Base-by-base conservation (phyloP, 2,329 filamentous ascomycete species). In the Phoma sp. region DNA sequence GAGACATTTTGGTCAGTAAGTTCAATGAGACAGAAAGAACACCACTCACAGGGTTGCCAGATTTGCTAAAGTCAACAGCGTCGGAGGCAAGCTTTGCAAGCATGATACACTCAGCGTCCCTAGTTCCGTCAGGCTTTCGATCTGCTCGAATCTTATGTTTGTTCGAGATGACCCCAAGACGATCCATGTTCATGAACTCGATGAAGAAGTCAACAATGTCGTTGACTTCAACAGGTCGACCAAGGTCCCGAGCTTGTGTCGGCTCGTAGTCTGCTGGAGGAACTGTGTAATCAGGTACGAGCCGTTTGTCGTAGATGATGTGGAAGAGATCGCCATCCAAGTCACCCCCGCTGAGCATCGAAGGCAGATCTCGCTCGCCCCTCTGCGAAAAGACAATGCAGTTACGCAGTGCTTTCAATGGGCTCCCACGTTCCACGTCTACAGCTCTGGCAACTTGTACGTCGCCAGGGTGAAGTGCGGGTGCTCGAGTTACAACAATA, bases 201-300 rank as follows among this genome's bases (percentile, higher is more conserved):
- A 96, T 81, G 60, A 96, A 95, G 74, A 94, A 95, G 10, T 89
- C 79, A 0, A 86, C 86, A 77, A 96, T 95, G 62, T 96, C 91
- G 0, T 83, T 71, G 2, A 74, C 73, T 1, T 73, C 74, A 0
- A 96, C 89, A 0, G 75, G 58, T 0, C 88, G 80, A 7, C 82
- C 79, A n/a, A 96, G 82, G 43, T 87, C 79, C 0, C 80, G 57
- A 0, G 89, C 84, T 0, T 62, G 15, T 0, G 84, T 79, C 1
- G 85, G 81, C 3, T 85, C 82, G 63, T 96, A 96, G 59, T 92
- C 85, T 0, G 91, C 91, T 0, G 92, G 85, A 1, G 3, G 0
- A n/a, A 80, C 85, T 0, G 75, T 78, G 0, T 54, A 64, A 4
- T 67, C 70, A 0, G 83, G 80, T 1, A 82, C 71, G 0, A 86